Evolutionary conservation across 768 basidiomycete species (phyloP), one percentile per base, ranked within the genome.

Genomic region (Phaeolepiota aurea): DNA sequence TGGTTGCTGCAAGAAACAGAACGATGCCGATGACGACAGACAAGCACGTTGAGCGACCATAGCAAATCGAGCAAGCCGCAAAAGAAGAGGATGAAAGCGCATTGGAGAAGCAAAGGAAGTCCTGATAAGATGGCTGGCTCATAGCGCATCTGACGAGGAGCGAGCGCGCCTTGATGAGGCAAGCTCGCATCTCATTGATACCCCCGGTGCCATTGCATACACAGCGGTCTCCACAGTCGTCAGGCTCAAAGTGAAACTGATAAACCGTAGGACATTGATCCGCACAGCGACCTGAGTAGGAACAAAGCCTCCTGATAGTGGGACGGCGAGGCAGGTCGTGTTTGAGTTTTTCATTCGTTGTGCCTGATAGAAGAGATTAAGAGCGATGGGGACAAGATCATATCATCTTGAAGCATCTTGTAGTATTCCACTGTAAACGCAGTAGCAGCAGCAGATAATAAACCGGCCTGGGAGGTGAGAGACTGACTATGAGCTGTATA

Each of bases 401-500:
- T n/a, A 38, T 61, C 45, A 15, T 43, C 48, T 10, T 46, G 32
- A 14, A 63, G 47, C 15, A 44, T 42, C n/a, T 49, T 43, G 38
- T 59, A 51, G 25, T 48, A 54, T 34, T 58, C 48, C 14, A 60
- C 51, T 9, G 55, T 55, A 39, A 63, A 63, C 4, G 62, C 47
- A 4, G 55, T 57, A 18, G 55, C 45, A 3, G 54, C 56, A 5
- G 57, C 54, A 21, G 58, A 60, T 39, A 63, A 63, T 3, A 63
- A 46, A 49, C 62, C 61, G 21, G 57, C 51, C 60, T 63, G n/a
- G n/a, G n/a, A n/a, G n/a, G n/a, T 28, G 12, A 40, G 12, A 7
- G 15, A 9, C n/a, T 19, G 14, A 15, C 11, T 36, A 4, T 23
- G 23, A 20, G 13, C 3, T 28, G n/a, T 9, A 12, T 20, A 33